Base-by-base conservation (phyloP, 768 basidiomycete species). In the Gelatoporia subvermispora region DNA sequence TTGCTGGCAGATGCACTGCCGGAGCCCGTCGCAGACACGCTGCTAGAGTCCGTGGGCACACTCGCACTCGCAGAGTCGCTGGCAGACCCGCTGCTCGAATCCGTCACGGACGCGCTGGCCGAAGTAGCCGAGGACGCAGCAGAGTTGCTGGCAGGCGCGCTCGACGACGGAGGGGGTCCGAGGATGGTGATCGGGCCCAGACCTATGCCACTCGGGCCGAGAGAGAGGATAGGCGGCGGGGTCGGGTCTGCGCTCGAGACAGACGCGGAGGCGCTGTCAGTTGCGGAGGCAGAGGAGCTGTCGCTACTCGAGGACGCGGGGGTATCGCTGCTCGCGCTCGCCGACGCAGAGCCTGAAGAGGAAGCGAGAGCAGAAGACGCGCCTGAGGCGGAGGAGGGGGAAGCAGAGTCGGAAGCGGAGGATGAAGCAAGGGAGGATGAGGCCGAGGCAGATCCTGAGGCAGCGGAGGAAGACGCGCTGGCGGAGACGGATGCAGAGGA, bases 261-360 rank as follows among this genome's bases (percentile, higher is more conserved):
- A 35, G 39, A 48, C 50, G 44, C 35, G 13, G 49, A 45, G 34
- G 52, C 40, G 13, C 47, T 45, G 48, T 43, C 23, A 3, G 47
- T 35, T 35, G 43, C 24, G 17, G 37, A 41, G 11, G 35, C 42
- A 15, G 50, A 25, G 42, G 44, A 34, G 16, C 51, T 16, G 11
- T 39, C 36, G 23, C 35, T 31, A 36, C 24, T 23, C 21, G 25
- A 39, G n/a, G 38, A 21, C 40, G 43, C 13, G 34, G 39, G 23
- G 35, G 37, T 35, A 25, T 45, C 48, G 50, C 28, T 28, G 35
- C 28, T 46, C 20, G 50, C 21, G 35, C 35, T 41, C 21, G 43
- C 36, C 13, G 47, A 36, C 9, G 16, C 41, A 46, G 18, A 11
- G 20, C 4, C n/a, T n/a, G n/a, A n/a, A n/a, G 45, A 46, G 18